phyloP scores from a whole-genome alignment of 345 rosid species.

The Ailanthus altissimus region DNA sequence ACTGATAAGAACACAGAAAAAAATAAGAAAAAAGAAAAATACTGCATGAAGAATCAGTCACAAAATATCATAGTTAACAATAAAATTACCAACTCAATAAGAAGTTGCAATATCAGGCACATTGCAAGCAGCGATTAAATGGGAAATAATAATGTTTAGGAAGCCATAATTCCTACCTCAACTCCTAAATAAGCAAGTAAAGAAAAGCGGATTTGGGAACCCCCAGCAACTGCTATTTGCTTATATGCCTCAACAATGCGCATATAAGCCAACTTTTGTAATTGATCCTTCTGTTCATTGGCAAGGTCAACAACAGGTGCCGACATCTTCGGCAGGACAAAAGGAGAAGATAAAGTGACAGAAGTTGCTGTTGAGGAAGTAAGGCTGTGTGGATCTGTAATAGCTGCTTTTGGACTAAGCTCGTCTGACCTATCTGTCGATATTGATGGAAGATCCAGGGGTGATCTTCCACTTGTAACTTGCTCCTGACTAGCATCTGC shows the following conservation, averaged over 20 bases:
- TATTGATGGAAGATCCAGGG: slow-evolving; percentile 52
- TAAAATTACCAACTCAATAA: slow-evolving; percentile 3
- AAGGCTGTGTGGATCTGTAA: slow-evolving; percentile 45
- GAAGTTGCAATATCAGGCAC: slow-evolving; percentile 6
- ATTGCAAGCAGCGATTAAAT: slow-evolving; percentile 1
- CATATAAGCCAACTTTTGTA: slow-evolving; percentile 65
- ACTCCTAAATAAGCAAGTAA: slow-evolving; percentile 81
- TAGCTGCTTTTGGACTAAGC: slow-evolving; percentile 67
- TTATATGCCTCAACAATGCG: slow-evolving; percentile 84
- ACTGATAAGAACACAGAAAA: background rate
- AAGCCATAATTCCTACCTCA: slow-evolving; percentile 57
- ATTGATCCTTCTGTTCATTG: slow-evolving; percentile 76
- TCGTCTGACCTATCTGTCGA: slow-evolving; percentile 86
- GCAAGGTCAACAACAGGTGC: slow-evolving; percentile 83
- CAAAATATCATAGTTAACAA: background rate
- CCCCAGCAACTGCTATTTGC: slow-evolving; percentile 78
- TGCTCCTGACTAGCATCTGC: slow-evolving; percentile 68
- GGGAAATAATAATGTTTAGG: background rate
- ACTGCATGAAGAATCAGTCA: background rate
- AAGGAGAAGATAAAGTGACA: slow-evolving; percentile 43
- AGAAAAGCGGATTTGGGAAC: slow-evolving; percentile 74
- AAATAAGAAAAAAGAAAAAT: background rate
- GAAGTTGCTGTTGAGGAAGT: slow-evolving; percentile 66
- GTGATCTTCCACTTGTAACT: slow-evolving; percentile 50
- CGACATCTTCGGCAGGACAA: slow-evolving; percentile 79